Evolutionary conservation across 2,329 filamentous ascomycete genomes (phyloP).

Genomic region (Neoscytalidium dimidiatum): DNA sequence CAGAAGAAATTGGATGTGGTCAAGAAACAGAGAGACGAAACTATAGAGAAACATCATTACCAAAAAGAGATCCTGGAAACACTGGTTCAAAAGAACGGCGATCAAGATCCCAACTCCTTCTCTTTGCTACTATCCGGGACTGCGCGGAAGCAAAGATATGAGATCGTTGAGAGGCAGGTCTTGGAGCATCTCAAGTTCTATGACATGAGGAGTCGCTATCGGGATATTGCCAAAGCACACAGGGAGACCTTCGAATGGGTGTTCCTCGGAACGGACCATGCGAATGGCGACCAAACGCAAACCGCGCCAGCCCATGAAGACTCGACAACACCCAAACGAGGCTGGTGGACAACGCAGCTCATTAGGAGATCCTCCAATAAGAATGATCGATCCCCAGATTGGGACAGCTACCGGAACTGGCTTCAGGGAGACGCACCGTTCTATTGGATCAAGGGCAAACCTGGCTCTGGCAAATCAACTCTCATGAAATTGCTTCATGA

Average conservation of each 20-base stretch:
- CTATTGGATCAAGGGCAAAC: constrained; percentile 45
- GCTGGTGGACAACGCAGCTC: constrained; percentile 1
- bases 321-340: not conserved
- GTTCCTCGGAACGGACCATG: constrained; percentile 3
- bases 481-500: constrained; percentile 39
- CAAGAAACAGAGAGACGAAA: constrained; percentile 11
- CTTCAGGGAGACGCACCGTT: constrained; percentile 17
- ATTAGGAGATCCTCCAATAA: not conserved
- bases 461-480: constrained; percentile 51
- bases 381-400: not conserved
- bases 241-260: constrained; percentile 22
- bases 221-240: constrained; percentile 17
- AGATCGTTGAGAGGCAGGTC: constrained; percentile 3
- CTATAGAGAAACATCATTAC: not conserved
- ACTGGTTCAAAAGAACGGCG: not conserved
- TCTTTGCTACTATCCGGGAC: not conserved
- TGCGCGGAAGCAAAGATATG: not conserved
- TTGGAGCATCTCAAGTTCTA: constrained; percentile 8
- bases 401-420: constrained; percentile 24
- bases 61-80: constrained; percentile 8
- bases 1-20: not conserved
- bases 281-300: not conserved
- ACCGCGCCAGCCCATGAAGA: not conserved
- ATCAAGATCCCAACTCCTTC: not conserved
- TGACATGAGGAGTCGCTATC: constrained; percentile 14